These are phyloP conservation scores for Potentilla sterilis DNA, from an alignment of 306 rosid genomes.

Conservation along the genomic window DNA sequence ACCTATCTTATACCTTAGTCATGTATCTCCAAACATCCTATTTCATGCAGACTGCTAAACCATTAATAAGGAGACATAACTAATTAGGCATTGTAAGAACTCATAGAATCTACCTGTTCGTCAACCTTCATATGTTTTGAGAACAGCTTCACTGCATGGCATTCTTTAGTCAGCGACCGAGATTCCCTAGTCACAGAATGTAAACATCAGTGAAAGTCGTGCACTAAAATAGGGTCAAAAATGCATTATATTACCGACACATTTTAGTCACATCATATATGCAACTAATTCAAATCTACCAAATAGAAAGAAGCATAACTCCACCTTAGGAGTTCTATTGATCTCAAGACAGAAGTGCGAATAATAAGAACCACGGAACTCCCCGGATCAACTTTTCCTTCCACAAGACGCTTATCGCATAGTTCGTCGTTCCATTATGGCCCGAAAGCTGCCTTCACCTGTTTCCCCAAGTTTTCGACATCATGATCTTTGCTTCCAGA, in stretches of 20 bases:
- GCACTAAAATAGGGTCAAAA: background rate
- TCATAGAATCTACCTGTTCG: constrained; percentile 53
- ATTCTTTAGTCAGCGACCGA: constrained; percentile 61
- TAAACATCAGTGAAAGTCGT: background rate
- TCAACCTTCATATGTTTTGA: constrained; percentile 87
- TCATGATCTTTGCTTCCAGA: constrained; percentile 40
- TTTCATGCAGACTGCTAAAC: background rate
- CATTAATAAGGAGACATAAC: background rate
- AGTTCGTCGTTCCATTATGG: constrained; percentile 62
- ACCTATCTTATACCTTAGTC: background rate
- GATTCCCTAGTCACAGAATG: constrained; percentile 46
- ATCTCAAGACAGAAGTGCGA: constrained; percentile 68
- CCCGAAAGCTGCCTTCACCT: constrained; percentile 68
- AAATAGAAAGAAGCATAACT: background rate
- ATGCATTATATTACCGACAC: background rate
- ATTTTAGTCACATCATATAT: no score
- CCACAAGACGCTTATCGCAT: constrained; percentile 42
- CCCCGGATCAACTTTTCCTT: constrained; percentile 51
- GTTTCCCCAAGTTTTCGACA: constrained; percentile 33
- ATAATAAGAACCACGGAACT: constrained; percentile 67
- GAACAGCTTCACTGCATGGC: constrained; percentile 73
- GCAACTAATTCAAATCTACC: background rate
- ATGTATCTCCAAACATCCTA: background rate
- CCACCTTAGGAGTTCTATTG: constrained; percentile 72
- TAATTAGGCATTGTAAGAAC: background rate